Evolutionary conservation across 164 flowering plant genomes (phyloP), one percentile per base, ranked within the genome.

Genomic region (Liquidambar formosana): DNA sequence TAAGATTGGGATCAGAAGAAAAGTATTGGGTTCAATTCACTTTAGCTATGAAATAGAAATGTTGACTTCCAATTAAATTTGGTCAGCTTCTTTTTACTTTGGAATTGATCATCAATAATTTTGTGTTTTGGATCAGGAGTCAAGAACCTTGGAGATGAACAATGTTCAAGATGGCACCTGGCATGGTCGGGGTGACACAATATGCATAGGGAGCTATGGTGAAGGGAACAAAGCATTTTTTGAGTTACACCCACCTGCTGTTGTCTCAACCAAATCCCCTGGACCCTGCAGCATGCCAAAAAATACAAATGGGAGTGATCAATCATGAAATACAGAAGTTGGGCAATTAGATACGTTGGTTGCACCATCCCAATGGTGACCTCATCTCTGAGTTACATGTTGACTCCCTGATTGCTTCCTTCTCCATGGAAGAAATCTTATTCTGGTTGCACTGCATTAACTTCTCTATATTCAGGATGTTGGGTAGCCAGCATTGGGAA

Each of bases 141-240:
- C 98, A 0, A 84, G 96, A 79, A 94, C 98, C 12, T 72, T 92
- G 87, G 96, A 94, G 77, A 92, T 92, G 83, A 94, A 94, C 79
- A 94, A 94, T 73, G 94, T 94, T 58, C 94, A 83, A 70, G 93
- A 86, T 72, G 97, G 96, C 19, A 84, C 79, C 2, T 94, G 98
- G 98, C 93, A 88, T 63, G 98, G 98, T 23, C 84, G 97, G 27
- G 97, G 98, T 41, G 98, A 92, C 74, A 92, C 98, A 13, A 81
- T 91, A 77, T 92, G 93, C 71, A 64, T 93, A 26, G 98, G 97
- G 10, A 78, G 82, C 73, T 75, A 68, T 45, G 63, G 77, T 15
- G 88, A 85, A 72, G 84, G 81, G 26, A 76, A 70, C 71, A 88
- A 80, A 58, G 76, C 84, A 16, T 65, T 81, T 52, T 45, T 83